A percentile compares a stretch with the other conserved stretches of the same genome.
Evolutionary conservation across 2,329 filamentous ascomycete species (phyloP).

Genomic region (Diplodia seriata): DNA sequence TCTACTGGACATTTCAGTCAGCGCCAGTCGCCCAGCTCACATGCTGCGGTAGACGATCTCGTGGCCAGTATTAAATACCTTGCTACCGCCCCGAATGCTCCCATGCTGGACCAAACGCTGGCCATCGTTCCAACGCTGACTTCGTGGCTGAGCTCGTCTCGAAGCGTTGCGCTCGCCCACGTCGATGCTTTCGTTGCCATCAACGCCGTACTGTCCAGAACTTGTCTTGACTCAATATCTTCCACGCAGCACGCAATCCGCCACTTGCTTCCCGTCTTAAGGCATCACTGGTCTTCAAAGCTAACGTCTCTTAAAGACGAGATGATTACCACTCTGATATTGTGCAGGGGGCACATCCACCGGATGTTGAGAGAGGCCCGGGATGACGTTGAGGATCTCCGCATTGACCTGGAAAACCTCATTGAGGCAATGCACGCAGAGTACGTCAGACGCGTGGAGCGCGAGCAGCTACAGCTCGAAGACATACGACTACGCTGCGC

Average conservation of each 20-base stretch:
- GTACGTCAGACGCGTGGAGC: conserved; percentile 74
- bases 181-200: conserved; percentile 77
- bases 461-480: conserved; percentile 77
- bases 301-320: conserved; percentile 71
- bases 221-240: conserved; percentile 71
- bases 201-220: conserved; percentile 71
- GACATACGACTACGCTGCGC: conserved; percentile 62
- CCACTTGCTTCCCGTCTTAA: conserved; percentile 73
- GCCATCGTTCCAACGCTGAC: conserved; percentile 64
- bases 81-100: conserved; percentile 70
- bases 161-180: conserved; percentile 68
- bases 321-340: conserved; percentile 74
- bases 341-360: conserved; percentile 57
- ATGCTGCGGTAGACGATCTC: conserved; percentile 44
- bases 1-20: conserved; percentile 33
- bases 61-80: conserved; percentile 72
- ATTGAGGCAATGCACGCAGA: conserved; percentile 76
- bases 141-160: conserved; percentile 66
- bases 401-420: conserved; percentile 66
- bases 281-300: conserved; percentile 78
- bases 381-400: conserved; percentile 42
- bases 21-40: conserved; percentile 33
- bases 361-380: conserved; percentile 43
- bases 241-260: conserved; percentile 67
- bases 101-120: conserved; percentile 63